These are phyloP conservation scores for Biscogniauxia marginata DNA, from an alignment of 2,329 filamentous ascomycete species.

Conservation along the genomic window DNA sequence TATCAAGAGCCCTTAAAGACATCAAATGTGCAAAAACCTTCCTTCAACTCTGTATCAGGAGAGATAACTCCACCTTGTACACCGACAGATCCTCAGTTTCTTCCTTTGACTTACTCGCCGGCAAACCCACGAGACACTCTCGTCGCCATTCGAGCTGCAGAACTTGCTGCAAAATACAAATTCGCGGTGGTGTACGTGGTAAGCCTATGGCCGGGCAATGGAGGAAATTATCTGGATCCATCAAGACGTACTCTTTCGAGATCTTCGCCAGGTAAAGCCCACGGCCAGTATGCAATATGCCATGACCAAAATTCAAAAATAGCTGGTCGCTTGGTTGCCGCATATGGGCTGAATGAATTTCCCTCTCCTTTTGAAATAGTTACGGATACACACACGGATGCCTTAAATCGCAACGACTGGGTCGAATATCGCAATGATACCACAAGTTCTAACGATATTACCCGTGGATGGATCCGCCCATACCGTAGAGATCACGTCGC, in stretches of 20 bases:
- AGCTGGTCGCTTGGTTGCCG: conserved; percentile 53
- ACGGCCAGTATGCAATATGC: background rate
- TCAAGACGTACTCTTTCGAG: conserved; percentile 2
- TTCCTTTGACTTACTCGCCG: conserved; percentile 46
- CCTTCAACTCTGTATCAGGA: conserved; percentile 9
- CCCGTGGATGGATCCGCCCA: conserved; percentile 51
- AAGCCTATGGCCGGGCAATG: conserved; percentile 51
- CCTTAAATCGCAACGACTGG: conserved; percentile 51
- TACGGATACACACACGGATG: conserved; percentile 47
- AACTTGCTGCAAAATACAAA: conserved; percentile 54
- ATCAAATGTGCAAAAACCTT: conserved; percentile 1
- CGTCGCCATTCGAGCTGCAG: conserved; percentile 54
- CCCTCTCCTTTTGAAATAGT: conserved; percentile 53
- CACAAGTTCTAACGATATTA: conserved; percentile 44
- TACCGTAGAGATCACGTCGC: conserved; percentile 45
- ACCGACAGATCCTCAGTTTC: conserved; percentile 32
- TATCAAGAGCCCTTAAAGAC: conserved; percentile 2
- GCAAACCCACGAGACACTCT: conserved; percentile 43
- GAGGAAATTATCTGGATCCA: conserved; percentile 12
- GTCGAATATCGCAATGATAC: conserved; percentile 49
- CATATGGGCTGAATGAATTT: conserved; percentile 52
- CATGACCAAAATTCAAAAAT: conserved; percentile 27
- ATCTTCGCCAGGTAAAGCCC: background rate
- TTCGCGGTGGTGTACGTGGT: conserved; percentile 60
- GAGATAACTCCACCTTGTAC: conserved; percentile 30